A percentile compares a stretch with the other conserved stretches of the same genome.
phyloP scores from a whole-genome alignment of 2,329 filamentous ascomycete species.

The Aspergillus terreus region DNA sequence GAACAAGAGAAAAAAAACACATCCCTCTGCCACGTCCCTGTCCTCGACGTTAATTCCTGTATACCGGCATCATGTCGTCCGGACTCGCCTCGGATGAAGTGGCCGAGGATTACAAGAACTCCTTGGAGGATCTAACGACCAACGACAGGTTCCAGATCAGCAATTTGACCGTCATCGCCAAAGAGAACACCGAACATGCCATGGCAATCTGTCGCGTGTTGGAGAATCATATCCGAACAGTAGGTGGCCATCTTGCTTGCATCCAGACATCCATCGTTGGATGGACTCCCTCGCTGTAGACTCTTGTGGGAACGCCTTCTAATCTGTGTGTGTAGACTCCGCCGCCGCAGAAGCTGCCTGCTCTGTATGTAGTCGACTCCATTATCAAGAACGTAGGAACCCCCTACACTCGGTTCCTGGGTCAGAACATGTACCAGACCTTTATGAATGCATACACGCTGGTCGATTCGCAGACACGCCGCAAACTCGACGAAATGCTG shows the following conservation, averaged over 20 bases:
- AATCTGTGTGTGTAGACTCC: constrained; percentile 62
- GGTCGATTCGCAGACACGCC: constrained; percentile 76
- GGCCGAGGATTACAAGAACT: constrained; percentile 90
- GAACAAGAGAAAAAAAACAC: constrained; percentile 13
- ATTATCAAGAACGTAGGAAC: constrained; percentile 98
- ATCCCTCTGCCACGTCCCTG: background rate
- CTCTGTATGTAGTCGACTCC: constrained; percentile 96
- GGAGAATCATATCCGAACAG: constrained; percentile 90
- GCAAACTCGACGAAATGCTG: constrained; percentile 94
- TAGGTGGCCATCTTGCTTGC: constrained; percentile 53
- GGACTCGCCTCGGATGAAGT: constrained; percentile 71
- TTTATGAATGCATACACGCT: constrained; percentile 96
- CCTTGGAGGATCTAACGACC: constrained; percentile 82
- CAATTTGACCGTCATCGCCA: constrained; percentile 94
- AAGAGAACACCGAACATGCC: constrained; percentile 95
- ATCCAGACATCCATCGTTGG: too few species aligned
- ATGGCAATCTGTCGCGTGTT: constrained; percentile 86
- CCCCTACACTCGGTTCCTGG: constrained; percentile 93
- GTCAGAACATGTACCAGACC: constrained; percentile 83
- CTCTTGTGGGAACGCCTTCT: constrained; percentile 26
- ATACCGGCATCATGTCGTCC: constrained; percentile 57
- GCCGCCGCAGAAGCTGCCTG: constrained; percentile 83
- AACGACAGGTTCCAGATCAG: constrained; percentile 95
- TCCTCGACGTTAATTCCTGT: constrained; percentile 9
- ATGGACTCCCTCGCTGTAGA: constrained; percentile 14